A percentile compares a stretch with the other conserved stretches of the same genome.
Evolutionary conservation across 768 basidiomycete species (phyloP).

Genomic region (Lyophyllum atratum): DNA sequence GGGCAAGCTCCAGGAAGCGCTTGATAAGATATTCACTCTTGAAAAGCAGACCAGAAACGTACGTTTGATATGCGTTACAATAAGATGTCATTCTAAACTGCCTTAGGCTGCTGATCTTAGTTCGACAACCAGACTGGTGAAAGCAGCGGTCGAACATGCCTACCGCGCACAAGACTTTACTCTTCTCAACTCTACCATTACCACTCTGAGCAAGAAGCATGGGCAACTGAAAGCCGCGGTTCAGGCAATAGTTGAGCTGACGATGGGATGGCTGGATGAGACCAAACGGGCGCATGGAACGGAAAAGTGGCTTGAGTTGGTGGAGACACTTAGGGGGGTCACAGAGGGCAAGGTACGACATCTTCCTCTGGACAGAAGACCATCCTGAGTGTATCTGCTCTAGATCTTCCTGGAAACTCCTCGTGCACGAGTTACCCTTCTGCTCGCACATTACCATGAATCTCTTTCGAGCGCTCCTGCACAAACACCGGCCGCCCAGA

Average conservation of each 20-base stretch:
- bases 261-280: conserved; percentile 80
- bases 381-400: neutral
- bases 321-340: conserved; percentile 86
- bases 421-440: conserved; percentile 89
- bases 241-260: conserved; percentile 88
- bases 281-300: conserved; percentile 67
- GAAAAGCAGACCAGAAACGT: conserved; percentile 99
- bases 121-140: conserved; percentile 88
- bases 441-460: conserved; percentile 88
- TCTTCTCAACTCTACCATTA: conserved; percentile 70
- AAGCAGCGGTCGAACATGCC: conserved; percentile 68
- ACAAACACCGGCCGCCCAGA: conserved; percentile 44
- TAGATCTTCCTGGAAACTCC: conserved; percentile 97
- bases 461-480: conserved; percentile 49
- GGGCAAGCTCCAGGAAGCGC: conserved; percentile 79
- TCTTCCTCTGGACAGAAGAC: neutral
- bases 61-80: conserved; percentile 21
- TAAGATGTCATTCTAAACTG: conserved; percentile 4
- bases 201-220: conserved; percentile 87
- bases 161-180: conserved; percentile 72
- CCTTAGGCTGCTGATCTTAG: conserved; percentile 84
- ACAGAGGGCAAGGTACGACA: conserved; percentile 92
- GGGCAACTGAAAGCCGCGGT: conserved; percentile 92
- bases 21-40: conserved; percentile 85
- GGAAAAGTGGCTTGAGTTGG: conserved; percentile 81